Base-by-base conservation (phyloP, 1,284 basidiomycete species). In the Boletus semigastroideus region DNA sequence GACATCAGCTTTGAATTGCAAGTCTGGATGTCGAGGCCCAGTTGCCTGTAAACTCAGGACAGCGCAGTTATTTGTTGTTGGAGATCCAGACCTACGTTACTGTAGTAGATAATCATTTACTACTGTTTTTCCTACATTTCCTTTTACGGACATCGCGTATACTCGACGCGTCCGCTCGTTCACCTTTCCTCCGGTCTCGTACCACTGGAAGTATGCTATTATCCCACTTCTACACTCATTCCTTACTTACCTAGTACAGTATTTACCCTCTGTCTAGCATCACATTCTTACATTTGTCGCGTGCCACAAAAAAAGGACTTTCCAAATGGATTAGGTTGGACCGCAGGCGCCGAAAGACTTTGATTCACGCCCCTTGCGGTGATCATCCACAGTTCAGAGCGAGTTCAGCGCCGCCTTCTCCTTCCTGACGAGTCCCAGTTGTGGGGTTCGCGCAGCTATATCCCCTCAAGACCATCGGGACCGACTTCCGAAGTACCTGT, bases 401-500 rank as follows among this genome's bases (percentile, higher is more conserved):
- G 30, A 46, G 41, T 46, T 42, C 22, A 19, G 12, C 33, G 30
- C 14, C 14, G 5, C 19, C 28, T 43, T 39, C 16, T 27, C 19
- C 25, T 43, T 42, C 16, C 30, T 33, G 25, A 48, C 34, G 40
- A 25, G 25, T 33, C 44, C 47, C 34, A 31, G 61, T 39, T 44
- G 57, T 36, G 52, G 46, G 56, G 55, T 46, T 52, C 39, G 48
- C 42, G 46, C 52, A 31, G 27, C 14, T 27, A 16, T 41, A n/a
- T 6, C 8, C 30, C 46, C 34, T 46, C 27, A 39, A 25, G 20
- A 20, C n/a, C 14, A n/a, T n/a, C 46, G 41, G 59, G 62, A 48
- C 63, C 63, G 56, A 42, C 34, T 28, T 42, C 52, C 61, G 47
- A 43, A 33, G 31, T n/a, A 30, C 36, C 30, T 30, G 42, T 42